Conservation (phyloP, 371 early-diverging fungal genomes). For the Capillidium rhysosporum region DNA sequence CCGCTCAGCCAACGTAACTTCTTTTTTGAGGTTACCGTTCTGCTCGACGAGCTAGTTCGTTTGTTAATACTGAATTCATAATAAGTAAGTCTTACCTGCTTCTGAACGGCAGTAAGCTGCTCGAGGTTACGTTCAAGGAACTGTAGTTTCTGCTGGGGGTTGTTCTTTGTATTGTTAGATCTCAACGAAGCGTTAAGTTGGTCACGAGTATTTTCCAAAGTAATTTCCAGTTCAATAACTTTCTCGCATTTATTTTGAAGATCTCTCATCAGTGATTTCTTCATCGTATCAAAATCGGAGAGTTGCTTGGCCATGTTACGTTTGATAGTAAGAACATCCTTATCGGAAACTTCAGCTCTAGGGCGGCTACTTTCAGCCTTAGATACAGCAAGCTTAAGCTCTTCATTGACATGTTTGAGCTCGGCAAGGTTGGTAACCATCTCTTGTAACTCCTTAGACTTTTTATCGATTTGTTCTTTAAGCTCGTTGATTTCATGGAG, state of each 20-base stretch:
- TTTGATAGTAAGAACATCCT: slow-evolving; percentile 65
- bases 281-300: slow-evolving; percentile 86
- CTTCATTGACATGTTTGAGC: slow-evolving; percentile 36
- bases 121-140: slow-evolving; percentile 88
- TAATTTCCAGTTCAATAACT: slow-evolving; percentile 87
- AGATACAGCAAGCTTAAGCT: slow-evolving; percentile 23
- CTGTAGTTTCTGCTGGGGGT: slow-evolving; percentile 87
- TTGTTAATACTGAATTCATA: too few relatives aligned
- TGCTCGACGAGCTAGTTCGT: slow-evolving; percentile 64
- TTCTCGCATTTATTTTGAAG: slow-evolving; percentile 89
- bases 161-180: slow-evolving; percentile 59
- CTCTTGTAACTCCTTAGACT: slow-evolving; percentile 49
- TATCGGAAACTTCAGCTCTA: slow-evolving; percentile 21
- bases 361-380: slow-evolving; percentile 7
- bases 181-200: slow-evolving; percentile 67
- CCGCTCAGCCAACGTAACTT: slow-evolving; percentile 69
- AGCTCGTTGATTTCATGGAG: slow-evolving; percentile 62
- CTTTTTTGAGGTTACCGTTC: slow-evolving; percentile 83
- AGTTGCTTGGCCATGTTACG: slow-evolving; percentile 80
- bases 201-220: slow-evolving; percentile 78
- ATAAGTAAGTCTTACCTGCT: too few relatives aligned
- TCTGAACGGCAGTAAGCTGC: slow-evolving; percentile 82
- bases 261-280: slow-evolving; percentile 88
- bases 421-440: slow-evolving; percentile 32
- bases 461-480: slow-evolving; percentile 34